Percentiles rank a stretch among this genome's conserved stretches.
Evolutionary conservation across 2,329 filamentous ascomycete genomes (phyloP).

Genomic region (Sclerotinia trifoliorum): DNA sequence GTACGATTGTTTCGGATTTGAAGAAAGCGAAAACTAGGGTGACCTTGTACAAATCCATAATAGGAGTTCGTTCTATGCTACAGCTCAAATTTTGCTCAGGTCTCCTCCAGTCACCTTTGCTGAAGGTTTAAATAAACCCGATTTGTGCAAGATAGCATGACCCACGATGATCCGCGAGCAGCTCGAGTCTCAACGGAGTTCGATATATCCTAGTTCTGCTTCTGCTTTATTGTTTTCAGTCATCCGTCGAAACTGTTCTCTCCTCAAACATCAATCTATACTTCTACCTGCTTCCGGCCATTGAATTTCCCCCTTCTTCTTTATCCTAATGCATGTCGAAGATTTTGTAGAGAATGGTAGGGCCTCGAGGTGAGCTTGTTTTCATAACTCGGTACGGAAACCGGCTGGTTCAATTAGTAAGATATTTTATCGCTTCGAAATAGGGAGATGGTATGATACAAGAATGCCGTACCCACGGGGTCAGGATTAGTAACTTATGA

Average conservation of each 20-base stretch:
- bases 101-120: not conserved
- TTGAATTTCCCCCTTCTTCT: too few relatives aligned
- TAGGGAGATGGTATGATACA: not conserved
- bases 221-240: not conserved
- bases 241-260: too few relatives aligned
- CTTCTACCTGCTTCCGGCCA: too few relatives aligned
- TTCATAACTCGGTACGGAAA: not conserved
- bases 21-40: not conserved
- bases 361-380: not conserved
- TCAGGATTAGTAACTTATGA: not conserved
- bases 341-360: not conserved
- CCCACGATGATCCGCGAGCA: not conserved
- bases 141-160: not conserved
- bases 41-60: constrained; percentile 9
- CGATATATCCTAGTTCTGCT: not conserved
- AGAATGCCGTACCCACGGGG: not conserved
- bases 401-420: too few relatives aligned
- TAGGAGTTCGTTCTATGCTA: not conserved
- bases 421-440: not conserved
- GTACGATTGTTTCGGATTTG: not conserved
- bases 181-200: not conserved
- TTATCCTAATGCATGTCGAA: too few relatives aligned
- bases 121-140: not conserved
- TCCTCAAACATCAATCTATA: not conserved
- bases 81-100: not conserved